These are phyloP conservation scores for Colletotrichum tropicicola DNA, from an alignment of 2,329 filamentous ascomycete species.

Conservation along the genomic window DNA sequence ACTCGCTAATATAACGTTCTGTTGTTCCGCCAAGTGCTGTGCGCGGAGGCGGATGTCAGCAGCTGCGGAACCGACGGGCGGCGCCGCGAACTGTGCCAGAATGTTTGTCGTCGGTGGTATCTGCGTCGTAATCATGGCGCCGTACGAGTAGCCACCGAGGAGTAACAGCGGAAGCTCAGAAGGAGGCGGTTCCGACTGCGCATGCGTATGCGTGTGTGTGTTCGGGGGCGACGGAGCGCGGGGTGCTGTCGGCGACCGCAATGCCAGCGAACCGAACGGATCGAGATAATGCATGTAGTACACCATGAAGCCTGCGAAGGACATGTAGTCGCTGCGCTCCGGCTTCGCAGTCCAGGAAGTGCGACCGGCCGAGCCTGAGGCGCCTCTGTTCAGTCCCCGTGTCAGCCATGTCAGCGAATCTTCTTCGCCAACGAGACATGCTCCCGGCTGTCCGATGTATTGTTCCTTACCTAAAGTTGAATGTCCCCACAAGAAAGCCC, in stretches of 20 bases:
- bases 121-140: constrained; percentile 80
- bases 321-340: constrained; percentile 84
- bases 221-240: constrained; percentile 11
- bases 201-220: neutral
- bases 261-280: constrained; percentile 39
- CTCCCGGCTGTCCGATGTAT: neutral
- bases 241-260: neutral
- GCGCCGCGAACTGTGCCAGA: constrained; percentile 64
- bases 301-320: constrained; percentile 81
- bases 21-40: constrained; percentile 71
- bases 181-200: neutral
- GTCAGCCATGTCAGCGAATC: constrained; percentile 1
- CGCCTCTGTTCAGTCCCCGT: constrained; percentile 66
- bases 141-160: constrained; percentile 89
- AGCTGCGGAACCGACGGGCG: constrained; percentile 63
- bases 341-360: constrained; percentile 89
- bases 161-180: constrained; percentile 54
- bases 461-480: constrained; percentile 82
- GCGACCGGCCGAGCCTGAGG: constrained; percentile 74
- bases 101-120: constrained; percentile 72
- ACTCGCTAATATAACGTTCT: constrained; percentile 57
- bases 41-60: constrained; percentile 78
- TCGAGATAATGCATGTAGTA: constrained; percentile 74
- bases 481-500: constrained; percentile 83
- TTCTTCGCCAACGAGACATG: neutral